Percentiles rank a stretch among this genome's conserved stretches.
phyloP scores from a whole-genome alignment of 345 rosid species.

The Abelmoschus esculentus region DNA sequence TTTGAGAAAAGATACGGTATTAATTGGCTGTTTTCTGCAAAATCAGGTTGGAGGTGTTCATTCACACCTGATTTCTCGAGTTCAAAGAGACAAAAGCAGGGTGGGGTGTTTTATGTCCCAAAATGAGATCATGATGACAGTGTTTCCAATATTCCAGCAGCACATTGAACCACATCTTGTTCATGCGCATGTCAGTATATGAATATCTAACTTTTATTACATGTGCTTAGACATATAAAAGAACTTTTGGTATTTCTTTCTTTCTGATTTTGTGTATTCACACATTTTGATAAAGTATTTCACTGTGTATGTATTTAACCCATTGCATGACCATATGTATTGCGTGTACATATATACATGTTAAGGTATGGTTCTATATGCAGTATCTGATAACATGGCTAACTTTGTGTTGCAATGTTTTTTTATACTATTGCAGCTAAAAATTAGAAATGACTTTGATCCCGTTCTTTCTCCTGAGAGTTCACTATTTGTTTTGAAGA shows the following conservation, averaged over 20 bases:
- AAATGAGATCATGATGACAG: conserved; percentile 95
- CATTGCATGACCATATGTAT: neutral
- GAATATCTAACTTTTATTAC: neutral
- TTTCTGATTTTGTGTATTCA: neutral
- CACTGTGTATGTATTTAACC: neutral
- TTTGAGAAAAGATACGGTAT: neutral
- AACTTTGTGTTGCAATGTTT: conserved; percentile 2
- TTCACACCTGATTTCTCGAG: conserved; percentile 96
- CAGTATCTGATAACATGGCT: conserved; percentile 3
- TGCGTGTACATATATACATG: neutral
- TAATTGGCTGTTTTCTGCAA: conserved; percentile 15
- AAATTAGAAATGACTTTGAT: conserved; percentile 99
- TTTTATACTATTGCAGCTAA: conserved; percentile 48
- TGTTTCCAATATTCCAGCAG: conserved; percentile 99
- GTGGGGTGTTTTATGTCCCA: conserved; percentile 86
- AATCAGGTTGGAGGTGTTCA: conserved; percentile 98
- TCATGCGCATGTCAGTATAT: conserved; percentile 89
- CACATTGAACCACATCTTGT: conserved; percentile 98
- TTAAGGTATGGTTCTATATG: neutral
- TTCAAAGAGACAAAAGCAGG: conserved; percentile 96
- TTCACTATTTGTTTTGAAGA: conserved; percentile 91
- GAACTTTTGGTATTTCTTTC: neutral
- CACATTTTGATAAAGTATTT: neutral
- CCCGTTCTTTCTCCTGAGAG: conserved; percentile 99
- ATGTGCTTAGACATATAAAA: neutral